Evolutionary conservation across 2,329 filamentous ascomycete genomes (phyloP).

Genomic region (Cladosporium sp.): DNA sequence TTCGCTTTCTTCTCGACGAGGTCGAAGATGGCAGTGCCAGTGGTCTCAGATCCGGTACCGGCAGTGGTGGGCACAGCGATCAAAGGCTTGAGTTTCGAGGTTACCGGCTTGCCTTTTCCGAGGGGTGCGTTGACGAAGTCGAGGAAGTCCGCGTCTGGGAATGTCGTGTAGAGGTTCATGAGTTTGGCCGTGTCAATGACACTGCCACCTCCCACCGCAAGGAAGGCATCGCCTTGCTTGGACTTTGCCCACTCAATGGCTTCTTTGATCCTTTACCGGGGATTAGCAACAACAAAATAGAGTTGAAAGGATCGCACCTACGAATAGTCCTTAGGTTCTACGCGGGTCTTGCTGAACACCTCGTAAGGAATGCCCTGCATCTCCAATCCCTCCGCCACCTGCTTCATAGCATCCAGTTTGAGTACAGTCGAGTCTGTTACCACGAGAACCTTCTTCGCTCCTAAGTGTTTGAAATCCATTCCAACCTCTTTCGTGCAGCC

Average conservation of each 20-base stretch:
- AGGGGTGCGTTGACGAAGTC: conserved; percentile 97
- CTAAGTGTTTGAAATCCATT: conserved; percentile 94
- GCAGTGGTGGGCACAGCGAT: conserved; percentile 82
- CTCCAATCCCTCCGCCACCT: conserved; percentile 73
- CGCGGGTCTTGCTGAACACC: conserved; percentile 71
- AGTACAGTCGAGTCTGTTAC: conserved; percentile 82
- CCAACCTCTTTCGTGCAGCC: conserved; percentile 93
- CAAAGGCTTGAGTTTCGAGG: conserved; percentile 63
- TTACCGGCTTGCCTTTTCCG: conserved; percentile 73
- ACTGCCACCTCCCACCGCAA: conserved; percentile 85
- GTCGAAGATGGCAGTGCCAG: conserved; percentile 96
- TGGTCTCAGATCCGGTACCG: conserved; percentile 87
- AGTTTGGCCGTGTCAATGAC: conserved; percentile 98
- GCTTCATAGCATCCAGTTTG: conserved; percentile 80
- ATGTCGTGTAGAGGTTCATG: conserved; percentile 93
- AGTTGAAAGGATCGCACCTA: conserved; percentile 37
- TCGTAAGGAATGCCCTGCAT: conserved; percentile 73
- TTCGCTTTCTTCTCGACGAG: conserved; percentile 84
- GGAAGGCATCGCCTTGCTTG: conserved; percentile 76
- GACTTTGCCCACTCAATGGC: conserved; percentile 83
- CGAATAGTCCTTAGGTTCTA: conserved; percentile 95
- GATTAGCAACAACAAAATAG: neutral
- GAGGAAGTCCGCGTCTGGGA: conserved; percentile 86
- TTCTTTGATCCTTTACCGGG: conserved; percentile 61
- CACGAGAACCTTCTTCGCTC: conserved; percentile 78